phyloP scores from a whole-genome alignment of 768 basidiomycete species.

The Dictyophora rubrovolvata region DNA sequence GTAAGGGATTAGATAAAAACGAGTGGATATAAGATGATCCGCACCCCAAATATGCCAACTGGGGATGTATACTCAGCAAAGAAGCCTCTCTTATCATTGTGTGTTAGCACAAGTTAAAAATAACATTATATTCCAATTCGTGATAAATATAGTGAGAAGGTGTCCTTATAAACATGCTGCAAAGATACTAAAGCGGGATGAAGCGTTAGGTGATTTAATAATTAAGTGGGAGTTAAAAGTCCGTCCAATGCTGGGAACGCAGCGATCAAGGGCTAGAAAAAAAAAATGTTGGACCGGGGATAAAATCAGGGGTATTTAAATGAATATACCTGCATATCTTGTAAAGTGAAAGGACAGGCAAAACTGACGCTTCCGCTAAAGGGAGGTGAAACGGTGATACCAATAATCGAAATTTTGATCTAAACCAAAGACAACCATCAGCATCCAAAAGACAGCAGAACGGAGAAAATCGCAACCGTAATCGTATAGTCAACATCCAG shows the following conservation, averaged over 20 bases:
- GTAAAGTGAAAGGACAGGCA: conserved; percentile 45
- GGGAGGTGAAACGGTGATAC: conserved; percentile 56
- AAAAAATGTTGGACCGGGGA: background rate
- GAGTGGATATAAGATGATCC: too few species aligned
- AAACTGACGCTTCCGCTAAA: conserved; percentile 54
- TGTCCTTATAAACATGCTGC: too few species aligned
- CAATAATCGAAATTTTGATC: conserved; percentile 56
- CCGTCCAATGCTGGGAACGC: background rate
- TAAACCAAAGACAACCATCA: conserved; percentile 19
- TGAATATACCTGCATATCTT: conserved; percentile 23
- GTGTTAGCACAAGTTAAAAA: too few species aligned
- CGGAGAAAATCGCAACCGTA: conserved; percentile 33
- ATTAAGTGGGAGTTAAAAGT: background rate
- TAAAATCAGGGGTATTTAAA: background rate
- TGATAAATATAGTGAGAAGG: too few species aligned
- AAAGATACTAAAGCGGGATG: too few species aligned
- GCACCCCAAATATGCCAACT: too few species aligned
- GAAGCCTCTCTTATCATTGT: too few species aligned
- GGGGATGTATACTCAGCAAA: too few species aligned
- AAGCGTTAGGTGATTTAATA: too few species aligned
- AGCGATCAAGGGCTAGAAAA: conserved; percentile 4
- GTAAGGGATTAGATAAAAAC: too few species aligned
- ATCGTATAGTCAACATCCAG: conserved; percentile 59
- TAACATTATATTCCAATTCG: too few species aligned
- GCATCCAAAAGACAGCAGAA: conserved; percentile 2